Evolutionary conservation across 2,329 filamentous ascomycete genomes (phyloP).

Genomic region (Trichophaea hybrida): DNA sequence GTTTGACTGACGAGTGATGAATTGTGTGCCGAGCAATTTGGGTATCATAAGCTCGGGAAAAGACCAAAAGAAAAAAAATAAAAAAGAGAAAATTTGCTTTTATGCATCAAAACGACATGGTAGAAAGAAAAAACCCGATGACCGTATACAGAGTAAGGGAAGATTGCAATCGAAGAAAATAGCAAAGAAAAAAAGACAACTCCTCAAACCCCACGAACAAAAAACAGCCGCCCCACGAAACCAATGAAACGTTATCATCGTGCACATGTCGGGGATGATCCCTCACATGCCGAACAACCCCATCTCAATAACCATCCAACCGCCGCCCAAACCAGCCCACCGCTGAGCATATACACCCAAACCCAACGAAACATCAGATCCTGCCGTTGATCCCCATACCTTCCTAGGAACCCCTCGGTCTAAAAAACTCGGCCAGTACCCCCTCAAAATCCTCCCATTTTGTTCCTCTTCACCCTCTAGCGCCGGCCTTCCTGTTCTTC

Average conservation of each 20-base stretch:
- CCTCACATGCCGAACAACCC: slow-evolving; percentile 13
- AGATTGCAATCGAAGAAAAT: neutral
- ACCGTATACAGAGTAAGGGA: neutral
- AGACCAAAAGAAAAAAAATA: neutral
- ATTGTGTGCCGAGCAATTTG: no score
- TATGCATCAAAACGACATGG: neutral
- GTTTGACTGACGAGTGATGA: no score
- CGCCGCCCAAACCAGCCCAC: slow-evolving; percentile 15
- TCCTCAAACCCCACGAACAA: slow-evolving; percentile 90
- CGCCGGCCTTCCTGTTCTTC: neutral
- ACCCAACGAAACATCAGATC: slow-evolving; percentile 19
- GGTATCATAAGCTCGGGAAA: no score
- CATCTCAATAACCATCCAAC: slow-evolving; percentile 21
- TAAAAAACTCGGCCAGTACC: slow-evolving; percentile 19
- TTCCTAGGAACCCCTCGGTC: slow-evolving; percentile 8
- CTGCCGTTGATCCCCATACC: slow-evolving; percentile 9
- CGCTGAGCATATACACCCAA: slow-evolving; percentile 19
- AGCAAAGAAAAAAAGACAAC: slow-evolving; percentile 33
- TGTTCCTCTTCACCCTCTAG: neutral
- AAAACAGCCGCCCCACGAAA: slow-evolving; percentile 32
- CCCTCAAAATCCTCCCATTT: slow-evolving; percentile 13
- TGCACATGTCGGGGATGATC: neutral
- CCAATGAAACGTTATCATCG: neutral
- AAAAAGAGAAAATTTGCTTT: neutral
- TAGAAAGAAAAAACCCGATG: neutral